phyloP scores from a whole-genome alignment of 1,284 basidiomycete genomes.

The Sphaerobolus stellatus region DNA sequence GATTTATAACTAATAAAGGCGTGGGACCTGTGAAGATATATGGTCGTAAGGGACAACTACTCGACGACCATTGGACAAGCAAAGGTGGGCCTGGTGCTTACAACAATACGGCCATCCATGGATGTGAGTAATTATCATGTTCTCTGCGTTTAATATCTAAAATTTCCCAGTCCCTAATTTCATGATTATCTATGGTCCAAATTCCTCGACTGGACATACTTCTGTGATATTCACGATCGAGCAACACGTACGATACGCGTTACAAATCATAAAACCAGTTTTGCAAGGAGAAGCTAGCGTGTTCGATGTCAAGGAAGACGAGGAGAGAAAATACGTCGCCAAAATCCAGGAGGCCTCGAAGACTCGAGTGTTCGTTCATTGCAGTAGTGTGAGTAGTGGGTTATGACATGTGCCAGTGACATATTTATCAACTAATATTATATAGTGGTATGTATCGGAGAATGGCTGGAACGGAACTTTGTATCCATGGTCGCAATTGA shows the following conservation, averaged over 20 bases:
- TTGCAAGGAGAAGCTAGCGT: not conserved
- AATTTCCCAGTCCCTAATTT: slow-evolving; percentile 16
- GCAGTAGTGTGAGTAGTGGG: not conserved
- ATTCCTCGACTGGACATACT: slow-evolving; percentile 5
- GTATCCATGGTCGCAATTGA: slow-evolving; percentile 14
- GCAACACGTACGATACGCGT: slow-evolving; percentile 1
- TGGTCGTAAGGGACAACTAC: not conserved
- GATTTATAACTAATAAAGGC: slow-evolving; percentile 22
- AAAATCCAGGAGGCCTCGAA: not conserved
- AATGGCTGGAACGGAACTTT: not conserved
- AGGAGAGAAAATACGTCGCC: slow-evolving; percentile 1
- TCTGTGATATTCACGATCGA: slow-evolving; percentile 6
- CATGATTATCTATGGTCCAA: slow-evolving; percentile 13
- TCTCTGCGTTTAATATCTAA: too few relatives aligned
- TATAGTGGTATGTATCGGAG: slow-evolving; percentile 4
- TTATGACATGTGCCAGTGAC: not conserved
- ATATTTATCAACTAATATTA: not conserved
- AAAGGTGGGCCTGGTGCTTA: slow-evolving; percentile 12
- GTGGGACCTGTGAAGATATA: not conserved
- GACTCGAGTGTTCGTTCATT: not conserved
- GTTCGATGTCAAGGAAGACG: slow-evolving; percentile 5
- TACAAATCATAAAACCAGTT: slow-evolving; percentile 8
- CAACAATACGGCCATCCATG: slow-evolving; percentile 5
- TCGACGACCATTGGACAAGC: slow-evolving; percentile 10
- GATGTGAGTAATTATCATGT: slow-evolving; percentile 4